Percentiles rank a stretch among this genome's conserved stretches.
Conservation (phyloP, 2,329 filamentous ascomycete genomes). For the Colletotrichum sp. region DNA sequence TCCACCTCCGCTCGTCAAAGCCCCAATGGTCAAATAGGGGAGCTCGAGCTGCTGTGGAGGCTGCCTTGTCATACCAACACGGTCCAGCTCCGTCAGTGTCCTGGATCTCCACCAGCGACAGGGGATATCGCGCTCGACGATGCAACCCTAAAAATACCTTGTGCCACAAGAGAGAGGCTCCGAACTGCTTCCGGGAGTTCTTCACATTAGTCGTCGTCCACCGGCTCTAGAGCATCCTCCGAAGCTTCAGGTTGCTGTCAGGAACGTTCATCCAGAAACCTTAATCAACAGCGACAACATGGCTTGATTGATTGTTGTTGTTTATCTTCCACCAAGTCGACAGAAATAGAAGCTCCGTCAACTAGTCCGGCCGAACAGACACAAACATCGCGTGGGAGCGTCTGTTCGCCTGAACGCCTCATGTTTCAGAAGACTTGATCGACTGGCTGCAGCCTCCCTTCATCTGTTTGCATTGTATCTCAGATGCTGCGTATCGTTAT, state of each 20-base stretch:
- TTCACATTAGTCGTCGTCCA: background rate
- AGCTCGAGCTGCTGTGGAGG: background rate
- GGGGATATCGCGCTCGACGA: background rate
- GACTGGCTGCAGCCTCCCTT: conserved; percentile 16
- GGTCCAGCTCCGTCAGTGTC: background rate
- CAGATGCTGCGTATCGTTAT: background rate
- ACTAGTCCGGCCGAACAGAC: background rate
- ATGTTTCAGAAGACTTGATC: conserved; percentile 20
- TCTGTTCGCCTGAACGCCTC: conserved; percentile 21
- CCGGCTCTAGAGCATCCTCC: background rate
- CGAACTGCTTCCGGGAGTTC: conserved; percentile 7
- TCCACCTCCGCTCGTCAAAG: background rate
- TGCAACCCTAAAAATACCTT: conserved; percentile 16
- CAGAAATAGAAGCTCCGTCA: conserved; percentile 10
- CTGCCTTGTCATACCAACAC: conserved; percentile 10
- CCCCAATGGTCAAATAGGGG: background rate
- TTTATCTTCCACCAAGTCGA: background rate
- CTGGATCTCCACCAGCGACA: background rate
- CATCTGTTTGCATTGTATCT: conserved; percentile 9
- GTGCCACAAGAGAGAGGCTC: background rate
- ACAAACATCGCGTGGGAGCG: conserved; percentile 11
- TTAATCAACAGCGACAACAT: background rate
- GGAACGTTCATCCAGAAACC: background rate
- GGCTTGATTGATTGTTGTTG: background rate
- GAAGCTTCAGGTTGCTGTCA: conserved; percentile 16